Percentiles rank a stretch among this genome's conserved stretches.
Evolutionary conservation across 2,329 filamentous ascomycete genomes (phyloP).

Genomic region (Talaromyces sp.): DNA sequence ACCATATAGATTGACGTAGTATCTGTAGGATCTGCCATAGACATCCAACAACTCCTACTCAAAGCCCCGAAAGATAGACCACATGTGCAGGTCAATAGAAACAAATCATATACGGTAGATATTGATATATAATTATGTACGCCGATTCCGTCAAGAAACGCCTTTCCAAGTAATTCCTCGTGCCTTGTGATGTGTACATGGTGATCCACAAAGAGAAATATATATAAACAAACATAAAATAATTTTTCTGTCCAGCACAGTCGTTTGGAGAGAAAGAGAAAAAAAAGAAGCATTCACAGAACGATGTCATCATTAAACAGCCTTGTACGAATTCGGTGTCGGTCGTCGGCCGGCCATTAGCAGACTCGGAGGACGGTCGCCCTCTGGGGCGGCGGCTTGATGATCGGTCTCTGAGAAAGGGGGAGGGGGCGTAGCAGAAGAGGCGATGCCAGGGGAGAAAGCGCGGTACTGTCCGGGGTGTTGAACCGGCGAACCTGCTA

Average conservation of each 20-base stretch:
- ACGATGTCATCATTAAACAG: slow-evolving; percentile 20
- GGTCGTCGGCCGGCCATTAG: slow-evolving; percentile 36
- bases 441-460: slow-evolving; percentile 4
- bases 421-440: not conserved
- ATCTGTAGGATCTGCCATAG: too few relatives aligned
- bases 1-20: too few relatives aligned
- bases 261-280: not conserved
- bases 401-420: slow-evolving; percentile 4
- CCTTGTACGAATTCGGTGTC: slow-evolving; percentile 26
- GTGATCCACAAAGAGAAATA: not conserved
- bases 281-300: not conserved
- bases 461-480: not conserved
- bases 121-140: not conserved
- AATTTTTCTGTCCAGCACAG: not conserved
- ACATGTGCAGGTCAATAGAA: too few relatives aligned
- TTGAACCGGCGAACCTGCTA: not conserved
- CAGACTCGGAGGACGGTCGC: slow-evolving; percentile 34
- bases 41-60: too few relatives aligned
- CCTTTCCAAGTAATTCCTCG: not conserved
- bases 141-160: not conserved
- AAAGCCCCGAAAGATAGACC: too few relatives aligned
- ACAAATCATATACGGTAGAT: not conserved
- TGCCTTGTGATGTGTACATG: not conserved
- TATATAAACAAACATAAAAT: not conserved
- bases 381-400: slow-evolving; percentile 5